Conservation (phyloP, 768 basidiomycete species). For the Leccinum obscurum region DNA sequence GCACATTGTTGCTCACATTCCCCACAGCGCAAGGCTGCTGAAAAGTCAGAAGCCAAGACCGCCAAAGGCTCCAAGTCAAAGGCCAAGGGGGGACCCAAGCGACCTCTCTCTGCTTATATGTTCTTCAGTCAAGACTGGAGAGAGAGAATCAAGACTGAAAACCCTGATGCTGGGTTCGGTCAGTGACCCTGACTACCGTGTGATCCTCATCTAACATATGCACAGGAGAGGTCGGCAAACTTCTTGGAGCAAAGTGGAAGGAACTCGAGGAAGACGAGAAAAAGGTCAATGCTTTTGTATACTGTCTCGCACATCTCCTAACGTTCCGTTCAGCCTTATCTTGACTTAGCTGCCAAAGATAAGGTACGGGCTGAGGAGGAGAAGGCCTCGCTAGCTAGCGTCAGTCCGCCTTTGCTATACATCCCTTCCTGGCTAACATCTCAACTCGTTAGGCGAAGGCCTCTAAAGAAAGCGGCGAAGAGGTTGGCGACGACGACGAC, state of each 20-base stretch:
- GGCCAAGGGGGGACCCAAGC: conserved; percentile 68
- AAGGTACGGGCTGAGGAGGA: conserved; percentile 86
- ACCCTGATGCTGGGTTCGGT: conserved; percentile 95
- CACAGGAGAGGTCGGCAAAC: conserved; percentile 88
- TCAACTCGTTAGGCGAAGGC: conserved; percentile 29
- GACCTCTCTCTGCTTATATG: conserved; percentile 96
- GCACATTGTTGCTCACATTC: conserved; percentile 15
- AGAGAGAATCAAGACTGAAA: conserved; percentile 92
- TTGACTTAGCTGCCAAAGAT: conserved; percentile 83
- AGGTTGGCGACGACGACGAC: conserved; percentile 40
- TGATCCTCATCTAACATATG: conserved; percentile 3
- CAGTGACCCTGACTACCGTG: conserved; percentile 23
- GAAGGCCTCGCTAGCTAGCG: conserved; percentile 49
- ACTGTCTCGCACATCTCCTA: not conserved
- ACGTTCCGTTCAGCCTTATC: conserved; percentile 65
- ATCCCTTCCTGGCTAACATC: not conserved
- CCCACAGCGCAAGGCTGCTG: conserved; percentile 69
- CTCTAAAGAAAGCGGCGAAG: conserved; percentile 41
- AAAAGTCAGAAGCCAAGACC: conserved; percentile 55
- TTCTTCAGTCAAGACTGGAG: conserved; percentile 98
- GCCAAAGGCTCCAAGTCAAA: conserved; percentile 75
- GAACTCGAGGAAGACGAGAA: conserved; percentile 89
- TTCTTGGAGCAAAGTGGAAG: conserved; percentile 97
- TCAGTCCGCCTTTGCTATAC: conserved; percentile 25
- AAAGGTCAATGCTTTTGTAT: conserved; percentile 56